These are phyloP conservation scores for Narthecium ossifragum DNA, from an alignment of 106 monocot genomes.

Conservation along the genomic window DNA sequence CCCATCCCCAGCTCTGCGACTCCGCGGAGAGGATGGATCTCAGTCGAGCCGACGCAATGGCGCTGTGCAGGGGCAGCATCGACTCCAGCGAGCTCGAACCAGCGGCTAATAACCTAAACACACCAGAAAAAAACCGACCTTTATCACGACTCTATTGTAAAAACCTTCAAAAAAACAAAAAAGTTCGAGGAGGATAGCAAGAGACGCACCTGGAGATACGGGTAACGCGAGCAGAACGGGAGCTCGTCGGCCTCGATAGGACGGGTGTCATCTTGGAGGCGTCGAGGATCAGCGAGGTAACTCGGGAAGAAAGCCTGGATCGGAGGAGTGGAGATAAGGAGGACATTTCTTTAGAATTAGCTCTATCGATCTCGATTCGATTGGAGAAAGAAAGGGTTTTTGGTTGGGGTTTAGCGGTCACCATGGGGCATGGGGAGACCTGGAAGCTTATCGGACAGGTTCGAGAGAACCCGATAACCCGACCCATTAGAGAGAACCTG, in stretches of 20 bases:
- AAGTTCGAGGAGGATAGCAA: not conserved
- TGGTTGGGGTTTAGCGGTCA: too few relatives aligned
- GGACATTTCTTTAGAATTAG: not conserved
- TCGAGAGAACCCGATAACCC: too few relatives aligned
- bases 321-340: constrained; percentile 10
- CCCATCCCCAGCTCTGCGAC: constrained; percentile 31
- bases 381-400: too few relatives aligned
- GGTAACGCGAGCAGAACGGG: constrained; percentile 8
- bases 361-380: too few relatives aligned
- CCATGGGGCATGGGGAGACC: not conserved
- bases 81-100: constrained; percentile 23
- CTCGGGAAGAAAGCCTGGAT: constrained; percentile 19
- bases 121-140: not conserved
- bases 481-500: too few relatives aligned
- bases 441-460: not conserved
- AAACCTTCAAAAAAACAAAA: not conserved
- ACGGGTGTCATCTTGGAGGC: constrained; percentile 6
- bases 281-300: constrained; percentile 12
- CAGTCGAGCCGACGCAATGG: constrained; percentile 29
- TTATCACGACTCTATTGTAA: too few relatives aligned
- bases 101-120: constrained; percentile 11
- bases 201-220: constrained; percentile 1
- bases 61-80: constrained; percentile 42
- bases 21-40: constrained; percentile 26
- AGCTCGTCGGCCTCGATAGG: not conserved